Evolutionary conservation across 371 early-diverging fungal genomes (phyloP), one percentile per base, ranked within the genome.

Genomic region (Mucor mucedo): DNA sequence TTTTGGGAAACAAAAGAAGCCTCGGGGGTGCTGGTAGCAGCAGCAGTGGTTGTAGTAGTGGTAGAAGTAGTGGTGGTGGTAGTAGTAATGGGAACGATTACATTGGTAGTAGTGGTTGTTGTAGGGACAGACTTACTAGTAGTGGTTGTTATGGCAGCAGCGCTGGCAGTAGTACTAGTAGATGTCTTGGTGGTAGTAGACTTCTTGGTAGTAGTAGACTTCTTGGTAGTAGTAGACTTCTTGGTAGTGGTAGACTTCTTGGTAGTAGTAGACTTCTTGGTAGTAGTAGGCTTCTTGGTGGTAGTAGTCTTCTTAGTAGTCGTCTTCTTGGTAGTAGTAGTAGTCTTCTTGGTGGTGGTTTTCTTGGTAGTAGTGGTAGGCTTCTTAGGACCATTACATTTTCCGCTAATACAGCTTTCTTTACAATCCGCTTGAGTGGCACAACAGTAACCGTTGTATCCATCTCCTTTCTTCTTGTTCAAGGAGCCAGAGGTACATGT

Each of bases 1-100:
- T n/a, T 28, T 66, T 79, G 76, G 21, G 65, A 42, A 11, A 32
- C 13, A 44, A 71, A 71, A 21, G 39, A 21, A 33, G 55, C 39
- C 16, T 54, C 35, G 21, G 14, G 16, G 44, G 52, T 42, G 11
- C 42, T n/a, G 38, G 61, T 44, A 42, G 30, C 29, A 32, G 39
- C 33, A 5, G 58, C 8, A 11, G 52, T 42, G 14, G 47, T 42
- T 2, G 55, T 32, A 38, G 54, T 48, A 38, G 47, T 21, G 2
- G 63, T 41, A 13, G 40, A 28, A 40, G 50, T 59, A 2, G 41
- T 56, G 9, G 64, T 29, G 14, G 54, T n/a, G 39, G 63, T 59
- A 5, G 49, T 55, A 3, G 64, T 40, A 27, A 40, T 45, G 28
- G 64, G 48, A 2, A 41, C 21, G 11, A 50, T 29, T 38, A 21